Percentiles rank a stretch among this genome's conserved stretches.
Evolutionary conservation across 305 asterid genomes (phyloP).

Genomic region (Fraxinus xanthoxyloides): DNA sequence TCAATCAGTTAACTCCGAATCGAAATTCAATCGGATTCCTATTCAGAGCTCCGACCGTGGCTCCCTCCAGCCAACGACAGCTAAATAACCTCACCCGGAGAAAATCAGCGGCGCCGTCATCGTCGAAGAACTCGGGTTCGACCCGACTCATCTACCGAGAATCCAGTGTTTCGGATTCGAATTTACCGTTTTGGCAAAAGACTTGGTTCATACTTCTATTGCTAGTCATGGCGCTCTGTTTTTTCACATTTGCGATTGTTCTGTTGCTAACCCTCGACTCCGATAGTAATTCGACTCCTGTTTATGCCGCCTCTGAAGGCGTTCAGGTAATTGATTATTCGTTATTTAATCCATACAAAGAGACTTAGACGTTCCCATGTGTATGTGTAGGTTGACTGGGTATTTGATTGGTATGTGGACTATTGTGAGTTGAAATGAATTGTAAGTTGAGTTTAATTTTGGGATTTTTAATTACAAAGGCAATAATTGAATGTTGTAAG

Average conservation of each 20-base stretch:
- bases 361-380: neutral
- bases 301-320: slow-evolving; percentile 88
- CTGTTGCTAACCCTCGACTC: slow-evolving; percentile 60
- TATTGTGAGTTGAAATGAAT: neutral
- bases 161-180: slow-evolving; percentile 46
- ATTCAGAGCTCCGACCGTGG: slow-evolving; percentile 80
- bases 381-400: neutral
- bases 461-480: neutral
- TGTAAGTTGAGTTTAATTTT: neutral
- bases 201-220: slow-evolving; percentile 55
- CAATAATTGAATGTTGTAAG: neutral
- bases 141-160: slow-evolving; percentile 51
- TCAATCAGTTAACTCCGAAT: slow-evolving; percentile 2
- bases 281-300: slow-evolving; percentile 50
- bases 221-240: slow-evolving; percentile 64
- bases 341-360: neutral
- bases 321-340: slow-evolving; percentile 59
- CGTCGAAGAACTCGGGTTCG: slow-evolving; percentile 40
- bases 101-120: slow-evolving; percentile 49
- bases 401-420: neutral
- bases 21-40: slow-evolving; percentile 5
- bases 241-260: slow-evolving; percentile 59
- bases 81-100: slow-evolving; percentile 63
- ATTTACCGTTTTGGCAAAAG: slow-evolving; percentile 60
- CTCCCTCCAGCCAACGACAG: slow-evolving; percentile 59